A percentile compares a stretch with the other conserved stretches of the same genome.
Evolutionary conservation across 2,329 filamentous ascomycete genomes (phyloP).

Genomic region (Ascomycota sp.): DNA sequence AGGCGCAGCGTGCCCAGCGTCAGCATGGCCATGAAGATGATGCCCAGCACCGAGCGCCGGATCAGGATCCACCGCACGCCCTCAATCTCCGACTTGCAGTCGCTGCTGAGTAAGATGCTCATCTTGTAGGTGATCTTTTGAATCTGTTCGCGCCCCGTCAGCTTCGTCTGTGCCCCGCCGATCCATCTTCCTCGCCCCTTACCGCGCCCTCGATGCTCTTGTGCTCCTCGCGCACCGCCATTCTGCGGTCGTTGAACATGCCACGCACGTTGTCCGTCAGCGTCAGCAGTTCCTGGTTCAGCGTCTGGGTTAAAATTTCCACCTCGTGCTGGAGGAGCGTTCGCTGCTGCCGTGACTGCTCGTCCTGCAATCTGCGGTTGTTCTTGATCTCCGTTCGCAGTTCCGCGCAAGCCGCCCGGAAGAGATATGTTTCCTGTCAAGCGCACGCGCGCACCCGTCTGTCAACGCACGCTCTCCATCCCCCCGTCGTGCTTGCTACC

Average conservation of each 20-base stretch:
- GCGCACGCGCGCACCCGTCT: too few species aligned
- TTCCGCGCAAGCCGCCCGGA: slow-evolving; percentile 83
- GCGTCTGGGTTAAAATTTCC: slow-evolving; percentile 72
- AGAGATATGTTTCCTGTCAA: slow-evolving; percentile 65
- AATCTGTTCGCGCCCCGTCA: slow-evolving; percentile 27
- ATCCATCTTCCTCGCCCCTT: slow-evolving; percentile 8
- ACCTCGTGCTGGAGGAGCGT: slow-evolving; percentile 81
- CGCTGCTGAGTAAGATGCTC: slow-evolving; percentile 71
- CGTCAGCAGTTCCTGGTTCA: slow-evolving; percentile 63
- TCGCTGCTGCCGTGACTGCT: slow-evolving; percentile 64
- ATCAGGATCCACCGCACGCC: slow-evolving; percentile 72
- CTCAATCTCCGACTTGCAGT: slow-evolving; percentile 82
- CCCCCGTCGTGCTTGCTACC: too few species aligned
- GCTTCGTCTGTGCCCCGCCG: too few species aligned
- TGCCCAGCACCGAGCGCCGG: slow-evolving; percentile 40
- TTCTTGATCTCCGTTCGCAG: slow-evolving; percentile 72
- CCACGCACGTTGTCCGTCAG: slow-evolving; percentile 85
- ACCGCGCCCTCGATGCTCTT: slow-evolving; percentile 64
- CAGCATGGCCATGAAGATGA: slow-evolving; percentile 43
- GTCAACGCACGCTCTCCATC: too few species aligned
- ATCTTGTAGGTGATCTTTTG: slow-evolving; percentile 96
- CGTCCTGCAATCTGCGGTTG: slow-evolving; percentile 53
- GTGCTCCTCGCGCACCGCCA: slow-evolving; percentile 78
- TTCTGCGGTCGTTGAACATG: slow-evolving; percentile 90
- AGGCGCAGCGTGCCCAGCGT: slow-evolving; percentile 38